These are phyloP conservation scores for Hygrocybe coccinea DNA, from an alignment of 768 basidiomycete genomes.

Conservation along the genomic window DNA sequence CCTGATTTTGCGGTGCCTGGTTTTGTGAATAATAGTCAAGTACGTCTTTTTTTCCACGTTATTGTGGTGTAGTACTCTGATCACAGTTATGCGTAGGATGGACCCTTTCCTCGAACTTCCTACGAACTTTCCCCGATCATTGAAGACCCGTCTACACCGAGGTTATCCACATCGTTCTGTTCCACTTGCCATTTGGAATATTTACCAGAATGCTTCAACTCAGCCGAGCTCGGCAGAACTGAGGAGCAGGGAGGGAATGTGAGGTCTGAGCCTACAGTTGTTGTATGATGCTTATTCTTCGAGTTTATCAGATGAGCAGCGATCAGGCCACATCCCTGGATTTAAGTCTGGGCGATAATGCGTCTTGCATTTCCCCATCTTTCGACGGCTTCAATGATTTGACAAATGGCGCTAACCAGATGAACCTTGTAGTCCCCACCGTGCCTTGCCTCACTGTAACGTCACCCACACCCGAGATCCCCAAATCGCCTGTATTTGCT, in stretches of 20 bases:
- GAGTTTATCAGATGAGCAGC: too few relatives aligned
- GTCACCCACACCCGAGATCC: constrained; percentile 6
- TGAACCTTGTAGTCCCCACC: constrained; percentile 4
- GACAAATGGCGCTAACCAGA: neutral
- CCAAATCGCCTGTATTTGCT: constrained; percentile 16
- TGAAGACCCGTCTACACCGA: constrained; percentile 3
- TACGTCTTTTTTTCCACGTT: too few relatives aligned
- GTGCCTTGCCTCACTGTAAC: constrained; percentile 31
- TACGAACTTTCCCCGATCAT: constrained; percentile 8
- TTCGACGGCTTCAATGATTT: neutral
- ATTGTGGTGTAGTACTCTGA: neutral
- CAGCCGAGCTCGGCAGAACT: too few relatives aligned
- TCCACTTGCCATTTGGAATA: neutral
- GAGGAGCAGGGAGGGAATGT: neutral
- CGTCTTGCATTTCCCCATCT: neutral
- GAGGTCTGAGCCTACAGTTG: neutral
- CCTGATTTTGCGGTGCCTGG: too few relatives aligned
- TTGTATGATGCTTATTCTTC: too few relatives aligned
- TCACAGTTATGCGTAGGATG: neutral
- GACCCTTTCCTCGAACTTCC: neutral
- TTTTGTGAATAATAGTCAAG: too few relatives aligned
- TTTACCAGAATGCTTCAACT: too few relatives aligned
- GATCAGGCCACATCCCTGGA: too few relatives aligned
- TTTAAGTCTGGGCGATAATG: neutral
- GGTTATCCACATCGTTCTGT: neutral